These are phyloP conservation scores for Leccinum rimulosum DNA, from an alignment of 768 basidiomycete species.

Conservation along the genomic window DNA sequence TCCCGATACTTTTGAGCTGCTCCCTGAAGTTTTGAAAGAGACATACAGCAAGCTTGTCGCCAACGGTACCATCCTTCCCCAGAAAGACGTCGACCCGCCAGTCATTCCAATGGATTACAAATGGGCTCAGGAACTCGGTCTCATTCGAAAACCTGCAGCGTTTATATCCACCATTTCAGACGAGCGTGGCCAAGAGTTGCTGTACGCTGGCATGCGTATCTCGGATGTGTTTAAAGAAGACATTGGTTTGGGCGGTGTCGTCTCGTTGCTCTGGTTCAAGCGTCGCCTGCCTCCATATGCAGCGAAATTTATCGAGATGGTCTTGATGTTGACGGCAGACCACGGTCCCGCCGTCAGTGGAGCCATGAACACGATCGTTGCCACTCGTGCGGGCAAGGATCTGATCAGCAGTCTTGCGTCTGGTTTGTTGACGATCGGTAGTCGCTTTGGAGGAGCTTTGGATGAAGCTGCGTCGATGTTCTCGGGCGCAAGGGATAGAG, in stretches of 20 bases:
- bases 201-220: slow-evolving; percentile 99
- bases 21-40: slow-evolving; percentile 79
- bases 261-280: slow-evolving; percentile 97
- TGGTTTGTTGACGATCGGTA: slow-evolving; percentile 96
- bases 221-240: slow-evolving; percentile 98
- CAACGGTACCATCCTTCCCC: slow-evolving; percentile 62
- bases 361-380: slow-evolving; percentile 99
- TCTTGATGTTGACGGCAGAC: slow-evolving; percentile 97
- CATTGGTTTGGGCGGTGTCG: slow-evolving; percentile 95
- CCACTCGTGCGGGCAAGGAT: slow-evolving; percentile 98
- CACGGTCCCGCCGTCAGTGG: slow-evolving; percentile 97
- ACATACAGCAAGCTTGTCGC: slow-evolving; percentile 82
- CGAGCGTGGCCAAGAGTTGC: slow-evolving; percentile 96
- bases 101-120: slow-evolving; percentile 99
- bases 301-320: slow-evolving; percentile 99
- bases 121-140: slow-evolving; percentile 97
- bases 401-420: slow-evolving; percentile 94
- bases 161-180: slow-evolving; percentile 99
- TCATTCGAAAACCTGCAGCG: slow-evolving; percentile 97
- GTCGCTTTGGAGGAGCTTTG: slow-evolving; percentile 97
- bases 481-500: slow-evolving; percentile 85
- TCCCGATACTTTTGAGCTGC: slow-evolving; percentile 95
- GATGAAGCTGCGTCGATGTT: slow-evolving; percentile 98
- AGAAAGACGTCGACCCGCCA: slow-evolving; percentile 84
- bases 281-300: slow-evolving; percentile 88